Evolutionary conservation across 2,329 filamentous ascomycete species (phyloP).

Genomic region (Alternaria incomplexa): DNA sequence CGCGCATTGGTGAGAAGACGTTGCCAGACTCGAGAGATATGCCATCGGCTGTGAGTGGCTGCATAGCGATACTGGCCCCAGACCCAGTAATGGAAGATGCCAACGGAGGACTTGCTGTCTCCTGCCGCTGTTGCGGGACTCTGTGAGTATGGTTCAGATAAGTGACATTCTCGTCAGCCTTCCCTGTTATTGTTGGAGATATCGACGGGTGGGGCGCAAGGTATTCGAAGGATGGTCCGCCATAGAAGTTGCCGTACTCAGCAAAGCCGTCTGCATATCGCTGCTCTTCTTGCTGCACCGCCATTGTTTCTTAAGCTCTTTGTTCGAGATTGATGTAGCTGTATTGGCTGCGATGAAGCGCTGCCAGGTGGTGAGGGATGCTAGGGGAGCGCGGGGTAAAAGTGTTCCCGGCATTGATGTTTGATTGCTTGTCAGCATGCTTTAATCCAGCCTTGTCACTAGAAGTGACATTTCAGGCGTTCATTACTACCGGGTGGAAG

Average conservation of each 20-base stretch:
- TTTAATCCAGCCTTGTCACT: neutral
- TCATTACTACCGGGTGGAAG: neutral
- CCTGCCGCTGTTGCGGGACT: slow-evolving; percentile 3
- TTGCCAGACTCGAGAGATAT: neutral
- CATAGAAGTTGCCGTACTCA: slow-evolving; percentile 13
- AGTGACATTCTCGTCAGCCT: neutral
- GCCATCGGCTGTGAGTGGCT: neutral
- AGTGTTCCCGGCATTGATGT: neutral
- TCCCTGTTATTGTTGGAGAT: neutral
- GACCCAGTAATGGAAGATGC: neutral
- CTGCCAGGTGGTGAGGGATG: neutral
- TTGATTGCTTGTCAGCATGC: neutral
- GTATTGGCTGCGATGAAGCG: neutral
- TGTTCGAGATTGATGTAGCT: neutral
- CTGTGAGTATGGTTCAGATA: slow-evolving; percentile 10
- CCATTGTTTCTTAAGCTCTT: neutral
- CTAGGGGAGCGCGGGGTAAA: neutral
- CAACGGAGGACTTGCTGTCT: slow-evolving; percentile 1
- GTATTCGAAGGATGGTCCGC: slow-evolving; percentile 12
- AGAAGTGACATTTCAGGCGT: neutral
- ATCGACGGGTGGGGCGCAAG: slow-evolving; percentile 7
- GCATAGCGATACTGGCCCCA: slow-evolving; percentile 11
- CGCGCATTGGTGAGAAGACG: neutral
- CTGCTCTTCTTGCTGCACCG: slow-evolving; percentile 13
- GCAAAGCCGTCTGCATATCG: slow-evolving; percentile 13